Percentiles rank a stretch among this genome's conserved stretches.
Evolutionary conservation across 2,329 filamentous ascomycete species (phyloP).

Genomic region (Pleurostoma richardsiae): DNA sequence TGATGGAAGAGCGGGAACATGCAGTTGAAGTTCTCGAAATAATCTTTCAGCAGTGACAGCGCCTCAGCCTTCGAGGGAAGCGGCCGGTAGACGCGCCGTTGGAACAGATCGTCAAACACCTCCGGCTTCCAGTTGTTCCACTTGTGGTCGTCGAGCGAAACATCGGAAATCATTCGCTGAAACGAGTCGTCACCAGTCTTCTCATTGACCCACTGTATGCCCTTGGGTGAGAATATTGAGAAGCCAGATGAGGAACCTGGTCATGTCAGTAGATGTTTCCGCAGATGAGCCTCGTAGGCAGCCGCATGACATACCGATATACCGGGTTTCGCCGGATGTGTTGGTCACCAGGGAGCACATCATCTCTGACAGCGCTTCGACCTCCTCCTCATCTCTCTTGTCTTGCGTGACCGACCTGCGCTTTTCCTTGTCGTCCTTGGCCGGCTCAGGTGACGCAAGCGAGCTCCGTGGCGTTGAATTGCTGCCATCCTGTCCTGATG

Average conservation of each 20-base stretch:
- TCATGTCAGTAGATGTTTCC: conserved; percentile 3
- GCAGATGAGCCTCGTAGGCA: background rate
- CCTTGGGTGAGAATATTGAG: conserved; percentile 97
- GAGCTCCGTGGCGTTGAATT: conserved; percentile 47
- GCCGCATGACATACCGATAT: conserved; percentile 65
- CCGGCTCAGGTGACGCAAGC: conserved; percentile 47
- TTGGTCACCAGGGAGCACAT: conserved; percentile 98
- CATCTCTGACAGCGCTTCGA: conserved; percentile 90
- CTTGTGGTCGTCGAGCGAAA: conserved; percentile 89
- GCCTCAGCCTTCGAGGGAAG: conserved; percentile 85
- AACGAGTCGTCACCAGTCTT: conserved; percentile 96
- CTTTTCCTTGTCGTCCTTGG: conserved; percentile 29
- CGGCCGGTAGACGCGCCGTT: conserved; percentile 74
- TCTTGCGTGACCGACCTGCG: conserved; percentile 31
- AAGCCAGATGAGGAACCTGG: conserved; percentile 92
- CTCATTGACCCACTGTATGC: conserved; percentile 96
- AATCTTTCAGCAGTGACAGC: conserved; percentile 83
- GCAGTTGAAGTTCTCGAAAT: conserved; percentile 98
- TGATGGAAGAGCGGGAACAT: conserved; percentile 98
- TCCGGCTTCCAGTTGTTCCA: conserved; percentile 99
- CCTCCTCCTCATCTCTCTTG: conserved; percentile 57
- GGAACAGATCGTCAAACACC: conserved; percentile 89
- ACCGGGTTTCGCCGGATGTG: conserved; percentile 88
- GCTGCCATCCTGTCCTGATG: conserved; percentile 34
- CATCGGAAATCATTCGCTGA: conserved; percentile 86